Evolutionary conservation across 345 rosid genomes (phyloP), one percentile per base, ranked within the genome.

Genomic region (Arabis hirsuta): DNA sequence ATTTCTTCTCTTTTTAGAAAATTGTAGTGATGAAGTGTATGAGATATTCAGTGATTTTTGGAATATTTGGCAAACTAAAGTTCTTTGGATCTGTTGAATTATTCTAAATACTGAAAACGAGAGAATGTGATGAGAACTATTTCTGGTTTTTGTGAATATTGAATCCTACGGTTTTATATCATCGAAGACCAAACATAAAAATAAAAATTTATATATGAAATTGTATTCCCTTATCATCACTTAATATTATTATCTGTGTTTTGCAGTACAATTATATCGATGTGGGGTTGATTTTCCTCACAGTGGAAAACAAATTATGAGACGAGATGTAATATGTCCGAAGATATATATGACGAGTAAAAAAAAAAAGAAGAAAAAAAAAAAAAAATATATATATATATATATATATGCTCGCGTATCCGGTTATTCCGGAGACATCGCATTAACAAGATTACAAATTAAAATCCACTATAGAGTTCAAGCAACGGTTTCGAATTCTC

Each of bases 221-320:
- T 29, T 29, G 5, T 29, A 29, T 5, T 16, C 16, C 16, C 16
- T 45, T 9, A 53, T 26, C 61, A 66, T 55, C 41, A 53, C 41
- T 53, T 39, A 6, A 6, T 26, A 27, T 54, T 27, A 41, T 54
- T 12, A 67, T 41, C 27, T 53, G 24, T 39, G 14, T 24, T 42
- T 54, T 29, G 12, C 52, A 54, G 62, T 54, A 67, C 53, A 55
- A 19, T 43, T 47, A 69, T 48, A 38, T 58, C 48, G 11, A 47
- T 22, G 57, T 69, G 57, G 57, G 41, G 66, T 58, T 46, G 26
- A 57, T 32, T 46, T 47, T 9, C 9, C 26, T 13, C 47, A 16
- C 44, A 12, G 36, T 16, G 16, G 16, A 16, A 16, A 16, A 16
- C 16, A 16, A 16, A 16, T 16, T 16, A 16, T 16, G 16, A 16